These are phyloP conservation scores for Pseudogymnoascus sp. DNA, from an alignment of 2,329 filamentous ascomycete genomes.

Conservation along the genomic window DNA sequence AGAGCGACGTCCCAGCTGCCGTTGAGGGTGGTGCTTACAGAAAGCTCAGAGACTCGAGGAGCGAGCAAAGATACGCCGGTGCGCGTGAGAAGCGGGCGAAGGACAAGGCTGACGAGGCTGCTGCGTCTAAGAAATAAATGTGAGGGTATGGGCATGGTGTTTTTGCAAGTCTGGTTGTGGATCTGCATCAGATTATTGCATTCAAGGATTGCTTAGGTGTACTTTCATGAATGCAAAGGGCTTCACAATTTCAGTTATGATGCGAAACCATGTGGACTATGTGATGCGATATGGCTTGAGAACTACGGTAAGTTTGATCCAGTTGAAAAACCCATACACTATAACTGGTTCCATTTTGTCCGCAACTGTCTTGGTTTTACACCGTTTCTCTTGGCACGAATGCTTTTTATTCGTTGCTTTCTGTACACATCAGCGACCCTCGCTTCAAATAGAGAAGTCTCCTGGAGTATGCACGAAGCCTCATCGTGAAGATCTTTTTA, in stretches of 20 bases:
- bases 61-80: constrained; percentile 74
- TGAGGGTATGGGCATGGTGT: constrained; percentile 25
- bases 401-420: not conserved
- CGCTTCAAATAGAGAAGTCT: not conserved
- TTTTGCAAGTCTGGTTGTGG: constrained; percentile 25
- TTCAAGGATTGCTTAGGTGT: constrained; percentile 30
- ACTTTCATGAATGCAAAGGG: constrained; percentile 32
- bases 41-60: constrained; percentile 76
- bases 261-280: not conserved
- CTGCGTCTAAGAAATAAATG: constrained; percentile 72
- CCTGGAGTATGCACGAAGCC: not conserved
- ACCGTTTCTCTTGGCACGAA: not conserved
- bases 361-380: not conserved
- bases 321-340: not conserved
- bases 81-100: constrained; percentile 87
- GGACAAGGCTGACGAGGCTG: constrained; percentile 78
- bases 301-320: not conserved
- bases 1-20: constrained; percentile 69
- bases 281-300: not conserved
- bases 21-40: constrained; percentile 79
- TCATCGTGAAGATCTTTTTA: not conserved
- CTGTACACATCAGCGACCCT: not conserved
- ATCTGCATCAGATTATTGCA: constrained; percentile 26
- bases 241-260: constrained; percentile 12
- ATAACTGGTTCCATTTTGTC: not conserved